phyloP scores from a whole-genome alignment of 495 filamentous ascomycete genomes.

The Saxispiralis lemnorum region DNA sequence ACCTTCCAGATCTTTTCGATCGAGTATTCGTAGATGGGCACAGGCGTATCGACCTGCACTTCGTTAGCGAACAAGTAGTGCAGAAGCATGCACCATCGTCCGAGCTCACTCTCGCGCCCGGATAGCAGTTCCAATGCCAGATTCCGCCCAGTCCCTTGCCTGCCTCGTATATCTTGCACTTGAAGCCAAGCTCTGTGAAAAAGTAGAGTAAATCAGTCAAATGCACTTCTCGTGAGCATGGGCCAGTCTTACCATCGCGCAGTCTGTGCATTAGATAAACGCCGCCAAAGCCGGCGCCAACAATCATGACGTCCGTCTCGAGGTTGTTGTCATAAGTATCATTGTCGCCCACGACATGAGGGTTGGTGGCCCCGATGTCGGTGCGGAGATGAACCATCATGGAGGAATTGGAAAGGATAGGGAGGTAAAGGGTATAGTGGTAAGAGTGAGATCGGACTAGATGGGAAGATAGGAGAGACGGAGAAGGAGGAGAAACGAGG shows the following conservation, averaged over 20 bases:
- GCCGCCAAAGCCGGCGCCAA: slow-evolving; percentile 36
- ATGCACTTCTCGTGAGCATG: too few relatives aligned
- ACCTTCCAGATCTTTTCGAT: slow-evolving; percentile 26
- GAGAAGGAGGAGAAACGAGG: too few relatives aligned
- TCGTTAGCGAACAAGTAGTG: too few relatives aligned
- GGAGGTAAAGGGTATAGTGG: too few relatives aligned
- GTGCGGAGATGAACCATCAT: slow-evolving; percentile 15
- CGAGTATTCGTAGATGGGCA: slow-evolving; percentile 28
- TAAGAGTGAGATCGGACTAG: too few relatives aligned
- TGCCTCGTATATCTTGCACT: slow-evolving; percentile 30
- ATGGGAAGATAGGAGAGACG: too few relatives aligned
- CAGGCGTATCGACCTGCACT: slow-evolving; percentile 22
- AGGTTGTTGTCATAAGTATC: slow-evolving; percentile 15
- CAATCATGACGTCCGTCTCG: slow-evolving; percentile 30
- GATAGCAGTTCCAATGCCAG: slow-evolving; percentile 30
- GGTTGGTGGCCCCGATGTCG: slow-evolving; percentile 15
- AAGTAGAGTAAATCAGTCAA: too few relatives aligned
- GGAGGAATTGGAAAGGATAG: too few relatives aligned
- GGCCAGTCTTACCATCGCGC: slow-evolving; percentile 15
- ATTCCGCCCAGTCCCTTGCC: slow-evolving; percentile 33
- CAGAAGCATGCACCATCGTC: too few relatives aligned
- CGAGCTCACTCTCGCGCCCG: slow-evolving; percentile 19
- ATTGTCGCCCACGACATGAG: neutral
- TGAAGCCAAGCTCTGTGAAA: slow-evolving; percentile 23
- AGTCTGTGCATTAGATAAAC: slow-evolving; percentile 28